Evolutionary conservation across 2,329 filamentous ascomycete species (phyloP).

Genomic region (Venturia aucupariae): DNA sequence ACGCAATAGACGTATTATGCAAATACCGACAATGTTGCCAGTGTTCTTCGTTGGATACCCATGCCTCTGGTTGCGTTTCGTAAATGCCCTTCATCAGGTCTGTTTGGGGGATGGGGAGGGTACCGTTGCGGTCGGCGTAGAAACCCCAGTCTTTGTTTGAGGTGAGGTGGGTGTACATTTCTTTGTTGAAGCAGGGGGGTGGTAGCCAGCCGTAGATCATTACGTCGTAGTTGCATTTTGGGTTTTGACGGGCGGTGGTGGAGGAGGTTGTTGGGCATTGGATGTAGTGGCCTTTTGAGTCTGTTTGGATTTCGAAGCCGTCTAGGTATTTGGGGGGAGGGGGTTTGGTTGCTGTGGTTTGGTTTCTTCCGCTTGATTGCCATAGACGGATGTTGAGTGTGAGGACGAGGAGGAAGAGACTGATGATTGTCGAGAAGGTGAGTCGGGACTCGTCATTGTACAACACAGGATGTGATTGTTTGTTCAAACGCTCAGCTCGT

Average conservation of each 20-base stretch:
- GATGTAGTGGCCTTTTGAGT: not conserved
- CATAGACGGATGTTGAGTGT: not conserved
- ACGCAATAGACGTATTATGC: not conserved
- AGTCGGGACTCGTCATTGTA: not conserved
- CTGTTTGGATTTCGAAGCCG: not conserved
- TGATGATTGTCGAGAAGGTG: not conserved
- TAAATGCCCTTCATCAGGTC: not conserved
- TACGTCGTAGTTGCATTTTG: not conserved
- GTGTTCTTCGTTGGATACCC: not conserved
- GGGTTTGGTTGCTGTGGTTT: not conserved
- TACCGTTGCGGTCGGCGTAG: not conserved
- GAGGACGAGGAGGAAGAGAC: not conserved
- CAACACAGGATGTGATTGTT: not conserved
- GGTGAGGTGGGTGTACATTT: not conserved
- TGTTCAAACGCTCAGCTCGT: not conserved
- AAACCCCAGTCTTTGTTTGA: not conserved
- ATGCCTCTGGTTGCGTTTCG: not conserved
- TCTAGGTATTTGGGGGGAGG: not conserved
- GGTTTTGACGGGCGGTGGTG: not conserved
- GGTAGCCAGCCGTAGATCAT: not conserved
- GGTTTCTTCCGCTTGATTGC: not conserved
- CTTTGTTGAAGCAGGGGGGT: not conserved
- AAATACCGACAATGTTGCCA: not conserved
- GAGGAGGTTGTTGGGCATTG: not conserved
- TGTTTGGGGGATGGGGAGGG: not conserved